These are phyloP conservation scores for Colletotrichum filicis DNA, from an alignment of 2,329 filamentous ascomycete species.

Conservation along the genomic window DNA sequence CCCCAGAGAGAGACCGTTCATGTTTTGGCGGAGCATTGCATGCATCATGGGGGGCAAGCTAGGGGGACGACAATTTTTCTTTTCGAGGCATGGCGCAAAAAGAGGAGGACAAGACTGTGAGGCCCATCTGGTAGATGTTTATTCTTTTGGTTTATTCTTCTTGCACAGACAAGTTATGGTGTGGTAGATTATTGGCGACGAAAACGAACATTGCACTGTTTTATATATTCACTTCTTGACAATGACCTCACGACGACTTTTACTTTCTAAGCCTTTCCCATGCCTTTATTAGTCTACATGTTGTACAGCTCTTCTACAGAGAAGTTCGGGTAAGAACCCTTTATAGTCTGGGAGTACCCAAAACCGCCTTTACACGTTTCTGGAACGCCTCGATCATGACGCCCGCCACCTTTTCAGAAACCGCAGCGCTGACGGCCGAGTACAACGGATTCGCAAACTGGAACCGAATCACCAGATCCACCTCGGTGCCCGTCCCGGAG, in stretches of 20 bases:
- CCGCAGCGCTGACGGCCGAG: slow-evolving; percentile 80
- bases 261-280: not conserved
- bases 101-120: slow-evolving; percentile 8
- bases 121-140: slow-evolving; percentile 5
- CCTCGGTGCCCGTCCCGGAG: slow-evolving; percentile 66
- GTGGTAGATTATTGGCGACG: slow-evolving; percentile 5
- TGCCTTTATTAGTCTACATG: not conserved
- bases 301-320: not conserved
- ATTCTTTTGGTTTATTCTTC: not conserved
- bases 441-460: slow-evolving; percentile 92
- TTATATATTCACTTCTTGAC: not conserved
- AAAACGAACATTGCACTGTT: not conserved
- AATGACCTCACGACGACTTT: not conserved
- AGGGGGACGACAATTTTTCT: not conserved
- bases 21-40: slow-evolving; percentile 12
- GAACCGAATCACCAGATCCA: slow-evolving; percentile 81
- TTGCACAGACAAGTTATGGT: not conserved
- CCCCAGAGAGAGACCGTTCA: slow-evolving; percentile 6
- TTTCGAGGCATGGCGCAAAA: slow-evolving; percentile 14
- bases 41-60: slow-evolving; percentile 20
- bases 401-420: slow-evolving; percentile 85
- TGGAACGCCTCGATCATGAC: slow-evolving; percentile 97
- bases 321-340: not conserved
- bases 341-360: slow-evolving; percentile 43
- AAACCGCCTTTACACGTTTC: slow-evolving; percentile 73